Conservation (phyloP, 192 early-diverging fungal genomes). For the Podila minutissima region DNA sequence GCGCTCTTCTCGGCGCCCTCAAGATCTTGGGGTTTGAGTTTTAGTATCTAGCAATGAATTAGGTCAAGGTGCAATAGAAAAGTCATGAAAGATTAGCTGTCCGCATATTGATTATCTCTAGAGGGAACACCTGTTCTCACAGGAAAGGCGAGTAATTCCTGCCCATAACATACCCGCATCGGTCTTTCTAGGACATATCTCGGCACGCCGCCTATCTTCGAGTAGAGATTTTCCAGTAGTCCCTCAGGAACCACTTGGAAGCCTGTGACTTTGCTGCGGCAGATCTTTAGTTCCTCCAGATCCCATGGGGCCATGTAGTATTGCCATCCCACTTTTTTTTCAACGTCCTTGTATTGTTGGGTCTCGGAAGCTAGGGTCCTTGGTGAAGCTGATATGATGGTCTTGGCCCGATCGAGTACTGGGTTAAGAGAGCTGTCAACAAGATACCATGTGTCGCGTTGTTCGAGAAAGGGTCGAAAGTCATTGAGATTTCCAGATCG, state of each 20-base stretch:
- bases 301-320: conserved; percentile 33
- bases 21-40: neutral
- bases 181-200: conserved; percentile 28
- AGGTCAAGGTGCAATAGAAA: too few species aligned
- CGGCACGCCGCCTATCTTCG: conserved; percentile 31
- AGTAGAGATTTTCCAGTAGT: conserved; percentile 9
- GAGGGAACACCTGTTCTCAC: too few species aligned
- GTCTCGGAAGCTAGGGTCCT: conserved; percentile 17
- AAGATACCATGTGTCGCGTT: neutral
- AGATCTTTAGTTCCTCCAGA: conserved; percentile 12
- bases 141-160: too few species aligned
- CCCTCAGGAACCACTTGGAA: conserved; percentile 13
- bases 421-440: conserved; percentile 1
- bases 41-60: neutral
- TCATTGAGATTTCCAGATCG: conserved; percentile 7
- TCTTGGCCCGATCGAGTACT: conserved; percentile 7
- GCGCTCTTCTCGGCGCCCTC: neutral
- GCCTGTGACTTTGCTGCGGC: neutral
- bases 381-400: conserved; percentile 8
- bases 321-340: neutral
- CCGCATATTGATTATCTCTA: too few species aligned
- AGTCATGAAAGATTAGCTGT: too few species aligned
- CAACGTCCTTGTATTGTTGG: conserved; percentile 12
- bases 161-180: neutral
- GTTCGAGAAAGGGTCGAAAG: conserved; percentile 4